Conservation (phyloP, 768 basidiomycete genomes). For the Boletus tomentosulus region DNA sequence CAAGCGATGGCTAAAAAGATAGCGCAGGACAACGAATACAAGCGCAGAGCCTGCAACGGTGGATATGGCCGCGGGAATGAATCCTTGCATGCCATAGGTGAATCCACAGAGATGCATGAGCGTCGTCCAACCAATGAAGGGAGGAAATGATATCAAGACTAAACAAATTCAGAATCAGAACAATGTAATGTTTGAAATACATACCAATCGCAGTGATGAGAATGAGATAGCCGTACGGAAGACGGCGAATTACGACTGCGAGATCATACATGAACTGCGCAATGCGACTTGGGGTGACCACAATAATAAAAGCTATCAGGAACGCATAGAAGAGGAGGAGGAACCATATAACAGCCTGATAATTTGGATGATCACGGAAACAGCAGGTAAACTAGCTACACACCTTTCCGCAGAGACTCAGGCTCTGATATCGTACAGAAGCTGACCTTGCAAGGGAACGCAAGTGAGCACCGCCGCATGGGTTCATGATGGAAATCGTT, state of each 20-base stretch:
- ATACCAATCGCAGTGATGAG: conserved; percentile 50
- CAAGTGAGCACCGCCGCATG: conserved; percentile 17
- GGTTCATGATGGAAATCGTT: neutral
- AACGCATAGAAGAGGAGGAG: conserved; percentile 53
- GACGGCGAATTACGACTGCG: conserved; percentile 55
- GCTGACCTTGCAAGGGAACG: conserved; percentile 20
- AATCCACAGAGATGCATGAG: conserved; percentile 68
- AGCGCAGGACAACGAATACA: conserved; percentile 57
- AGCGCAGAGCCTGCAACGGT: conserved; percentile 63
- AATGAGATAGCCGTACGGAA: conserved; percentile 59
- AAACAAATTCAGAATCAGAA: conserved; percentile 33
- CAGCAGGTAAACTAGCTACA: neutral
- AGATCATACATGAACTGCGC: conserved; percentile 69
- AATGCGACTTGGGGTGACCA: conserved; percentile 61
- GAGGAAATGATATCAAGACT: conserved; percentile 31
- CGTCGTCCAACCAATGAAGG: conserved; percentile 29
- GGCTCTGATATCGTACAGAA: conserved; percentile 43
- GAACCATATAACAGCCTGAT: conserved; percentile 52
- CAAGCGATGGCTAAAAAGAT: conserved; percentile 52
- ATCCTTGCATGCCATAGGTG: conserved; percentile 77
- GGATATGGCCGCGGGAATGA: conserved; percentile 56
- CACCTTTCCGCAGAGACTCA: conserved; percentile 57
- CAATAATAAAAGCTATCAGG: conserved; percentile 39
- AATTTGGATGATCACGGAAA: conserved; percentile 9
- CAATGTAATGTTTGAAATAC: conserved; percentile 52